Base-by-base conservation (phyloP, 345 rosid genomes). In the Pugionium dolabratum region DNA sequence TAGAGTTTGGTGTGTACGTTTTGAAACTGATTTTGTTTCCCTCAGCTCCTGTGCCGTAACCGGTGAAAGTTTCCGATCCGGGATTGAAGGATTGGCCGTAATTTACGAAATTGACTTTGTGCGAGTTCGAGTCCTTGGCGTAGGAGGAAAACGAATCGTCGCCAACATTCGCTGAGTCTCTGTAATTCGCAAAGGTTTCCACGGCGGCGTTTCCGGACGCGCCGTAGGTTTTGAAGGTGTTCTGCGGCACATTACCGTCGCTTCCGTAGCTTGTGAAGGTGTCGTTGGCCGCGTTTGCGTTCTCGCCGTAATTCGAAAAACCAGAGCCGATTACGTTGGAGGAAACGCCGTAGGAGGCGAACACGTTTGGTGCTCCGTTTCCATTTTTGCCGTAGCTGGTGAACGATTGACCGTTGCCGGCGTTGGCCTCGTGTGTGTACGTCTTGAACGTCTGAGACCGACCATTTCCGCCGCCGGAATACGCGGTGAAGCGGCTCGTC, bases 341-440 rank as follows among this genome's bases (percentile, higher is more conserved):
- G 10, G 69, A 74, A 39, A 55, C 75, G 4, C 84, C 96, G 44
- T 93, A 93, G 1, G 81, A 59, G 0, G 66, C 50, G 71, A 93
- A 93, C 2, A 63, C 87, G 47, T 77, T 82, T 1, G 90, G 85
- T 2, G 40, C 42, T 9, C 89, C 87, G 50, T 84, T 88, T 6
- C 86, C 90, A 64, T 83, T 76, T 78, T 84, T 88, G 26, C 95
- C 89, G 59, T 93, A 93, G 45, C 81, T 82, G 0, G 80, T 50
- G 54, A 93, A 93, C 0, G 74, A 53, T 50, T 88, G 82, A 8
- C 74, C 81, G 30, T 39, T 1, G 0, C 97, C 97, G 53, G 94
- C 54, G 68, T 93, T 93, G 11, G 90, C 65, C 0, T 75, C 29
- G 40, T 54, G 69, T 0, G 84, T 66, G 75, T 93, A 93, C 9